phyloP scores from a whole-genome alignment of 768 basidiomycete species.

The Psilocybe cubensis region DNA sequence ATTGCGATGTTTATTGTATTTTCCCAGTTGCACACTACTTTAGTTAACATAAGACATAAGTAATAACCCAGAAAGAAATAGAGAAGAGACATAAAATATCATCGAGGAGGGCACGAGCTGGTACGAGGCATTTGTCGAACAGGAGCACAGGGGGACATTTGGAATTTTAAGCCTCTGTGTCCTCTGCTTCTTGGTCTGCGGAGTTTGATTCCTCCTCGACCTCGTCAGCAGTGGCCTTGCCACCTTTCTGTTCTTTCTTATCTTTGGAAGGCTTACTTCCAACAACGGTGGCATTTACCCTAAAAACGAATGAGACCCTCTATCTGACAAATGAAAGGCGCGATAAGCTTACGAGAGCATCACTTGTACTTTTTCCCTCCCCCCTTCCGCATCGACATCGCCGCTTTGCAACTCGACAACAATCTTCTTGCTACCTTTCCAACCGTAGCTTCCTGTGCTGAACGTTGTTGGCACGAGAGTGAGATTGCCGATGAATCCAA shows the following conservation, averaged over 20 bases:
- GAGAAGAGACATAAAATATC: too few relatives aligned
- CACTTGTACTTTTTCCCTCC: slow-evolving; percentile 72
- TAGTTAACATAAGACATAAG: too few relatives aligned
- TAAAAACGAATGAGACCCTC: slow-evolving; percentile 27
- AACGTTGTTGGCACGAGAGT: slow-evolving; percentile 64
- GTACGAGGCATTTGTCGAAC: too few relatives aligned
- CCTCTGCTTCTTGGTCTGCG: neutral
- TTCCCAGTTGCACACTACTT: too few relatives aligned
- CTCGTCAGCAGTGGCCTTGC: slow-evolving; percentile 21
- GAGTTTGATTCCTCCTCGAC: slow-evolving; percentile 9
- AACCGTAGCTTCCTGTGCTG: slow-evolving; percentile 79
- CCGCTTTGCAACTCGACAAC: slow-evolving; percentile 62
- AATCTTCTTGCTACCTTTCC: slow-evolving; percentile 78
- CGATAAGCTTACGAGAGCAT: slow-evolving; percentile 65
- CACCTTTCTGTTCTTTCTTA: slow-evolving; percentile 25
- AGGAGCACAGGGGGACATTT: too few relatives aligned
- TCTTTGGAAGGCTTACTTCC: slow-evolving; percentile 28
- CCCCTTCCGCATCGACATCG: slow-evolving; percentile 44
- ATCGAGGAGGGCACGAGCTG: too few relatives aligned
- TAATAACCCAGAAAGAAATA: too few relatives aligned
- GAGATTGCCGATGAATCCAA: slow-evolving; percentile 61
- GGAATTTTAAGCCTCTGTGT: too few relatives aligned
- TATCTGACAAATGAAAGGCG: neutral
- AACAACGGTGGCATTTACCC: slow-evolving; percentile 58
- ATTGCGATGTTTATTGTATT: too few relatives aligned